phyloP scores from a whole-genome alignment of 257 asterid genomes.

The Nicotiana benthamiana region DNA sequence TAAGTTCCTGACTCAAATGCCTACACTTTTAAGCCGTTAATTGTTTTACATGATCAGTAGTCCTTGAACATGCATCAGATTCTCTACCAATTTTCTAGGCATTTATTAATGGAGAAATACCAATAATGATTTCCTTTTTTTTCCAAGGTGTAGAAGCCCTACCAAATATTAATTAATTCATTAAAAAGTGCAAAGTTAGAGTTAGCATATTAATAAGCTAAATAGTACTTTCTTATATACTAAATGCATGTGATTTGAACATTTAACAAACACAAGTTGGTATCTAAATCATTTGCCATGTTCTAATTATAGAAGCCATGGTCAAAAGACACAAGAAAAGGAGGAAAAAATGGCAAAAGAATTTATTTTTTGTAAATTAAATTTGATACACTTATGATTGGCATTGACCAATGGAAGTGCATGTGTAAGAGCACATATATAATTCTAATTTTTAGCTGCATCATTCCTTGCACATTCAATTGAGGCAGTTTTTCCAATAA shows the following conservation, averaged over 20 bases:
- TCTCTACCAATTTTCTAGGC: background rate
- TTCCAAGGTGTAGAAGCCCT: too few species aligned
- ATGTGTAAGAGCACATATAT: constrained; percentile 8
- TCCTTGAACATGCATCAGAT: background rate
- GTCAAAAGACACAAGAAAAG: constrained; percentile 4
- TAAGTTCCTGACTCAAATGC: too few species aligned
- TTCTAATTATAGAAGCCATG: constrained; percentile 2
- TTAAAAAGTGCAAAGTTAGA: background rate
- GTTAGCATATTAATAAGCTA: background rate
- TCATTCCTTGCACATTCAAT: constrained; percentile 20
- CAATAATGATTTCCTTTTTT: too few species aligned
- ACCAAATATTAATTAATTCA: background rate
- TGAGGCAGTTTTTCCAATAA: constrained; percentile 27
- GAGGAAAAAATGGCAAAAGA: background rate
- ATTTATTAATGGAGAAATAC: too few species aligned
- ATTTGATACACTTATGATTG: constrained; percentile 9
- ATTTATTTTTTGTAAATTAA: background rate
- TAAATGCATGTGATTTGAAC: background rate
- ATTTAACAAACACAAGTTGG: background rate
- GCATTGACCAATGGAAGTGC: constrained; percentile 7
- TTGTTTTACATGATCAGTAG: background rate
- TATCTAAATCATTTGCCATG: constrained; percentile 4
- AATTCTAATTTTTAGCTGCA: background rate
- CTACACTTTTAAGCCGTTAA: too few species aligned
- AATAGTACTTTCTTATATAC: background rate